Conservation (phyloP, 495 filamentous ascomycete genomes). For the Penicillium egyptiacum region DNA sequence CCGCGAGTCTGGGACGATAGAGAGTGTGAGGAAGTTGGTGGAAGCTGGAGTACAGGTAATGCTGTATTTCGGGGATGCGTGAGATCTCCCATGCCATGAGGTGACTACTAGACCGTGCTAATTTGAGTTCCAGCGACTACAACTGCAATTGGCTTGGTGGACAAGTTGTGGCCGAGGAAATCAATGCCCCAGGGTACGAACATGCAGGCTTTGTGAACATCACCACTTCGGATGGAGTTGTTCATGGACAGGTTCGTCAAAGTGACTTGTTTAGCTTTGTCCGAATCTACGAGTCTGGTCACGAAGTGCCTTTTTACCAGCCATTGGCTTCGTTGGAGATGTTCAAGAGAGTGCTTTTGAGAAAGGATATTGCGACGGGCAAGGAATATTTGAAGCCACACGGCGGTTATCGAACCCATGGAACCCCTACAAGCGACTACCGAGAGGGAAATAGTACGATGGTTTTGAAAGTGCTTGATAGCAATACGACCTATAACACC, state of each 20-base stretch:
- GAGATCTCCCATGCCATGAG: not conserved
- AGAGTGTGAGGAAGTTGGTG: constrained; percentile 51
- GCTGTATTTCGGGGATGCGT: constrained; percentile 60
- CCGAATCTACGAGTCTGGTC: constrained; percentile 68
- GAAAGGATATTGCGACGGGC: constrained; percentile 63
- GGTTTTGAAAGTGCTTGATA: constrained; percentile 47
- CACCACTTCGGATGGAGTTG: constrained; percentile 52
- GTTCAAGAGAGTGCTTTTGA: constrained; percentile 57
- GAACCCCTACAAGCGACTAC: constrained; percentile 51
- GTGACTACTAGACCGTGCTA: not conserved
- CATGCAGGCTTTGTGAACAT: constrained; percentile 56
- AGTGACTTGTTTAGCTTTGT: constrained; percentile 68
- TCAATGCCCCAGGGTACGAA: constrained; percentile 47
- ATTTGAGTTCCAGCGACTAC: constrained; percentile 45
- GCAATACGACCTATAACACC: constrained; percentile 56
- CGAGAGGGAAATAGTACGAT: constrained; percentile 59
- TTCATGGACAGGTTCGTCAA: constrained; percentile 66
- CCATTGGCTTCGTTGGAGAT: constrained; percentile 59
- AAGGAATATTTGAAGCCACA: constrained; percentile 25
- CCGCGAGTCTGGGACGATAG: constrained; percentile 50
- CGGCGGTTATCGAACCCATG: constrained; percentile 46
- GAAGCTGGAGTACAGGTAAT: constrained; percentile 51
- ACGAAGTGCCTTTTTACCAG: constrained; percentile 70
- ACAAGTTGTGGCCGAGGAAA: constrained; percentile 49
- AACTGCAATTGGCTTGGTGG: constrained; percentile 62